Evolutionary conservation across 805 yeast genomes (phyloP), one percentile per base, ranked within the genome.

Genomic region (Wickerhamia fluorescens): DNA sequence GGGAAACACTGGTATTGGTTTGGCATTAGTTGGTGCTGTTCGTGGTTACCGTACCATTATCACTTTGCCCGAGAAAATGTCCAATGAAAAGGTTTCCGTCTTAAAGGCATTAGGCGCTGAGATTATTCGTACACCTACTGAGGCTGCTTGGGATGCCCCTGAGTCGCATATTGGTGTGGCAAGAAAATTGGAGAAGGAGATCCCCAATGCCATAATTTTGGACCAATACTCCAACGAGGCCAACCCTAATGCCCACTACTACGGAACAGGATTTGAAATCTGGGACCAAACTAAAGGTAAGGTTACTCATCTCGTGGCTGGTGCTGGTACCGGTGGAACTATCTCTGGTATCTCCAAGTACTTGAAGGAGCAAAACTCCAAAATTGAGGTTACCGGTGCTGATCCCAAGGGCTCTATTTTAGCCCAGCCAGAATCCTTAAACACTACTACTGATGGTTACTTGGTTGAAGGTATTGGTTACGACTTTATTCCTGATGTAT

Each of bases 261-360:
- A 66, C 47, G 87, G 88, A 30, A 84, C 95, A 14, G 95, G 94
- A 32, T 75, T 61, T 39, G 95, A 84, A 59, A 84, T 84, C 46
- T 82, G 87, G 77, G 75, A 76, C 36, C 94, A 84, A 58, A 72
- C 89, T 10, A 57, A 68, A 15, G 84, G 88, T 20, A 71, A 76
- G 35, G 65, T 85, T 30, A 75, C 74, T 31, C 85, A 78, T 37
- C 65, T 85, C 25, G 81, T 85, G 31, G 94, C 94, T 21, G 95
- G 95, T 54, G 94, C 95, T 6, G 95, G 95, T 60, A 84, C 95
- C 34, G 95, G 95, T 58, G 98, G 98, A 33, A 92, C 98, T 2
- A 85, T 89, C 25, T 67, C 94, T n/a, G 98, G 98, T 32, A 87
- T 87, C 16, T 73, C 94, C 3, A 68, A 68, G 36, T 92, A 67